A percentile compares a stretch with the other conserved stretches of the same genome.
phyloP scores from a whole-genome alignment of 192 early-diverging fungal species.

The Rhizophagus prolifer region DNA sequence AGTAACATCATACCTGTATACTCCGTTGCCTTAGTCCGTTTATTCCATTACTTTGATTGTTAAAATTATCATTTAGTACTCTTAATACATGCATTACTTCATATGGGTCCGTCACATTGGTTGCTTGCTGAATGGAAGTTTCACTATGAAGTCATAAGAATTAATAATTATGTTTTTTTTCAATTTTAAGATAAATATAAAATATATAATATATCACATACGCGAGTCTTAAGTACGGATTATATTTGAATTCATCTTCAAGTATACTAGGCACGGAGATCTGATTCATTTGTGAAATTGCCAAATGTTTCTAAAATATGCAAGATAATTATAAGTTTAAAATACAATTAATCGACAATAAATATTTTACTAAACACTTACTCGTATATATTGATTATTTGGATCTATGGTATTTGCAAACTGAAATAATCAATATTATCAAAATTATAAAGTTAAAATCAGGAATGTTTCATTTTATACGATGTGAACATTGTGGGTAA shows the following conservation, averaged over 20 bases:
- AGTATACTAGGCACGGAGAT: constrained; percentile 82
- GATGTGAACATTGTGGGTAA: no score
- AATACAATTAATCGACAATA: not conserved
- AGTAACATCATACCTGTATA: no score
- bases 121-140: constrained; percentile 53
- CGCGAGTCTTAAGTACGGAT: constrained; percentile 86
- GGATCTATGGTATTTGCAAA: constrained; percentile 82
- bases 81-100: constrained; percentile 73
- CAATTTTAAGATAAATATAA: not conserved
- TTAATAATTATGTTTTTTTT: not conserved
- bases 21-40: not conserved
- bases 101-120: constrained; percentile 62
- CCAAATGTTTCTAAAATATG: constrained; percentile 53
- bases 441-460: constrained; percentile 11
- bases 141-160: constrained; percentile 38
- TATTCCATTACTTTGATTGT: constrained; percentile 9
- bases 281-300: constrained; percentile 46
- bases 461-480: no score
- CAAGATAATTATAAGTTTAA: constrained; percentile 4
- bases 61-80: constrained; percentile 59
- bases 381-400: constrained; percentile 55
- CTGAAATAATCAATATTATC: constrained; percentile 16
- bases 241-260: constrained; percentile 78
- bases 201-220: constrained; percentile 28
- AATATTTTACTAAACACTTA: constrained; percentile 27